Base-by-base conservation (phyloP, 192 early-diverging fungal species). In the Entomortierella parvispora region DNA sequence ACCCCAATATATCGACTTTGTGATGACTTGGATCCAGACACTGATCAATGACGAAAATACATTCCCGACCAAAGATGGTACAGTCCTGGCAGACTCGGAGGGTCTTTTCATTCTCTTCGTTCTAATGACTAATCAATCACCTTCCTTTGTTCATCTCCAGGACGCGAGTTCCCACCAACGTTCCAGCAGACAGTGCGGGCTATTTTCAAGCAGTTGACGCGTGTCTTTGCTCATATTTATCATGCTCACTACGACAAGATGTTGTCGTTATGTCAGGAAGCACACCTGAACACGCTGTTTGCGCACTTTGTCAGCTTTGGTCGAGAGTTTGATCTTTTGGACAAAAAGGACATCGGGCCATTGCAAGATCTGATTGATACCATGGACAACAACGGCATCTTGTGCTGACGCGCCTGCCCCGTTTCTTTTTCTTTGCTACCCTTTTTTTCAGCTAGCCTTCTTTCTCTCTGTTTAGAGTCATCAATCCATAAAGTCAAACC, bases 1-100 rank as follows among this genome's bases (percentile, higher is more conserved):
- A 31, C 91, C 93, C n/a, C 93, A 96, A 69, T 98, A 99, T 67
- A 93, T 97, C 32, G 95, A 99, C 86, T 96, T 91, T 72, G 93
- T 94, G 51, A 87, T 94, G 72, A 92, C 91, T 17, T 90, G 91
- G 84, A 92, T 97, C 51, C 93, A 97, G 71, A 91, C 89, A 18
- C 79, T 91, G 17, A 71, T 99, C 10, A 93, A 93, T 62, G 96
- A 99, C 65, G 96, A 98, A 81, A 85, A 79, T 42, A 81, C 94
- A 33, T 99, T 99, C 66, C 97, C 97, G 18, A 99, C 96, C 22
- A 96, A 96, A 80, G 83, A 91, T 47, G 93, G 94, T 91, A 88
- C 29, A 55, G 25, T 3, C 23, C 34, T 50, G 26, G 20, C 37
- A 40, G 32, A 51, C 26, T 9, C 15, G 28, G 49, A 17, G 17